A percentile compares a stretch with the other conserved stretches of the same genome.
Conservation (phyloP, 2,329 filamentous ascomycete species). For the Neurospora sp. region DNA sequence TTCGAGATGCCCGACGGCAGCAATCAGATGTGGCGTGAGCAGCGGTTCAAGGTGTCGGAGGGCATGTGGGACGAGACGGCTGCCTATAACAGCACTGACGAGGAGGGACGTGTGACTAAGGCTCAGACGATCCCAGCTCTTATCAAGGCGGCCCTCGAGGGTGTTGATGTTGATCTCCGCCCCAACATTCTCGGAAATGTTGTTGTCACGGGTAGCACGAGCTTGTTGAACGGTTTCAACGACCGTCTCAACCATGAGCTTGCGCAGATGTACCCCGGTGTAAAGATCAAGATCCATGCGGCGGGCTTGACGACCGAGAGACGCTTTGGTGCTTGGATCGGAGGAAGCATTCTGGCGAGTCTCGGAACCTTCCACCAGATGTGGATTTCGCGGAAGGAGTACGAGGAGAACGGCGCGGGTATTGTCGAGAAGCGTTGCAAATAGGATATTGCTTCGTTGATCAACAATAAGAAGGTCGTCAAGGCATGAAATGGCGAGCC, state of each 20-base stretch:
- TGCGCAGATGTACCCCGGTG: slow-evolving; percentile 68
- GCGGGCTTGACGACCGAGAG: slow-evolving; percentile 79
- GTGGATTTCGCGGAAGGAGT: slow-evolving; percentile 98
- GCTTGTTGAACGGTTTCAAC: slow-evolving; percentile 81
- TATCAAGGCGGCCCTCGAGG: slow-evolving; percentile 64
- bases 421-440: slow-evolving; percentile 97
- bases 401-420: slow-evolving; percentile 82
- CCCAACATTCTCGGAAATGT: slow-evolving; percentile 78
- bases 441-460: slow-evolving; percentile 28
- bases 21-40: slow-evolving; percentile 87
- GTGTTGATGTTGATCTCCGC: slow-evolving; percentile 81
- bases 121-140: slow-evolving; percentile 76
- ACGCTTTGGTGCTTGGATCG: slow-evolving; percentile 90
- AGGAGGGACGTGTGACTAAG: slow-evolving; percentile 44
- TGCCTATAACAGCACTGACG: slow-evolving; percentile 41
- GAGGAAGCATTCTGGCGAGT: slow-evolving; percentile 89
- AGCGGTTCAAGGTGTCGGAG: slow-evolving; percentile 79
- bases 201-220: slow-evolving; percentile 83
- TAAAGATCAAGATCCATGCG: slow-evolving; percentile 80
- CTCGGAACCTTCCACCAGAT: slow-evolving; percentile 98
- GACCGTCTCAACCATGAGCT: slow-evolving; percentile 84
- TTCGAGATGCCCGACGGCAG: slow-evolving; percentile 97
- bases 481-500: neutral
- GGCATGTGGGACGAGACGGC: slow-evolving; percentile 83
- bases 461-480: neutral